Conservation (phyloP, 352 stramenopile species). For the Stephanocyclus meneghinianus region DNA sequence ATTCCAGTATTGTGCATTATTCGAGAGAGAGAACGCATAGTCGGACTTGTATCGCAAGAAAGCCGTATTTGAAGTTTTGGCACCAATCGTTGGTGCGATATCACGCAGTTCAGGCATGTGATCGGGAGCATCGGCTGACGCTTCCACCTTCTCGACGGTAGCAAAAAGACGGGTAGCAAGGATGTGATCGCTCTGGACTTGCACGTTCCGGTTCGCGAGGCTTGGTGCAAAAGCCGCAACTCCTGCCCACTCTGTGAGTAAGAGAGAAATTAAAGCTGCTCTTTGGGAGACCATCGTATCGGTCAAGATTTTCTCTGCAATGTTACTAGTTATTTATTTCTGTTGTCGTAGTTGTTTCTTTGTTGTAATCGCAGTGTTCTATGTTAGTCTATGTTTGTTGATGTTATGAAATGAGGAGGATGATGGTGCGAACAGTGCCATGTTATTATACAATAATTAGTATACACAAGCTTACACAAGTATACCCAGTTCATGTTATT, state of each 20-base stretch:
- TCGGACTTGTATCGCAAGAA: conserved; percentile 63
- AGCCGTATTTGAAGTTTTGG: conserved; percentile 30
- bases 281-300: neutral
- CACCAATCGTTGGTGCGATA: conserved; percentile 30
- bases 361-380: too few species aligned
- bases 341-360: too few species aligned
- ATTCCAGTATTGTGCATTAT: conserved; percentile 91
- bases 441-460: too few species aligned
- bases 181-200: neutral
- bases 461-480: too few species aligned
- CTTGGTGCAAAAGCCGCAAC: neutral
- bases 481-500: too few species aligned
- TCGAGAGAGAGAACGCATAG: conserved; percentile 64
- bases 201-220: neutral
- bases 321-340: too few species aligned
- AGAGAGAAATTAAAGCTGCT: neutral
- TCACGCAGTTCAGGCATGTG: conserved; percentile 48
- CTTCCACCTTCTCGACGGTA: neutral
- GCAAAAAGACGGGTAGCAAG: neutral
- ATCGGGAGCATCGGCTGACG: conserved; percentile 27
- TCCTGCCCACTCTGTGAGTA: conserved; percentile 3
- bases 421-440: too few species aligned
- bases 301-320: too few species aligned
- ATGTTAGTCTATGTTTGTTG: too few species aligned
- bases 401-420: too few species aligned